Percentiles rank a stretch among this genome's conserved stretches.
Evolutionary conservation across 768 basidiomycete genomes (phyloP).

Genomic region (Lepiota subincarnata): DNA sequence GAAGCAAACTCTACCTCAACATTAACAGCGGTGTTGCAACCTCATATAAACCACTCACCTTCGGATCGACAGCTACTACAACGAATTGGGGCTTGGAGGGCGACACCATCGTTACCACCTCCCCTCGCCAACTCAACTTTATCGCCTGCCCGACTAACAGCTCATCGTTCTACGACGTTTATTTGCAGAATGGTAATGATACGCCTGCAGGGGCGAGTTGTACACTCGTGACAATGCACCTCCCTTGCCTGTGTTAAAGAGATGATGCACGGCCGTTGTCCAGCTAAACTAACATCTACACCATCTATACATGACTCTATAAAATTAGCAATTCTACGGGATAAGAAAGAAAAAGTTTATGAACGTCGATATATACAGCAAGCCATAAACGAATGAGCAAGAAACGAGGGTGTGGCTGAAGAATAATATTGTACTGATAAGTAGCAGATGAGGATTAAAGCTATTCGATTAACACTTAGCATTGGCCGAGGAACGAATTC

Average conservation of each 20-base stretch:
- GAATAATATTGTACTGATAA: not conserved
- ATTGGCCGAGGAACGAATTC: constrained; percentile 44
- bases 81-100: constrained; percentile 56
- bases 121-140: constrained; percentile 51
- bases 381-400: not conserved
- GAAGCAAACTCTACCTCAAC: constrained; percentile 46
- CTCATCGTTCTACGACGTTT: constrained; percentile 39
- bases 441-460: not conserved
- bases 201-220: constrained; percentile 35
- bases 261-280: not conserved
- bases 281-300: not conserved
- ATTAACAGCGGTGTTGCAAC: constrained; percentile 36
- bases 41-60: constrained; percentile 45
- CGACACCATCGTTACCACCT: constrained; percentile 54
- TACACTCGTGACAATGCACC: constrained; percentile 36
- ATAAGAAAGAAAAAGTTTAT: too few species aligned
- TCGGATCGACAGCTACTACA: constrained; percentile 42
- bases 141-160: constrained; percentile 44
- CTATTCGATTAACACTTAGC: constrained; percentile 16
- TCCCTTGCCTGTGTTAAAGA: constrained; percentile 39
- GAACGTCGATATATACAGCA: too few species aligned
- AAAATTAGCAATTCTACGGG: too few species aligned
- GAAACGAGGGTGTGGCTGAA: not conserved
- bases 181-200: constrained; percentile 49
- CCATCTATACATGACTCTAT: not conserved